Evolutionary conservation across 2,329 filamentous ascomycete genomes (phyloP).

Genomic region (Penicillium italicum): DNA sequence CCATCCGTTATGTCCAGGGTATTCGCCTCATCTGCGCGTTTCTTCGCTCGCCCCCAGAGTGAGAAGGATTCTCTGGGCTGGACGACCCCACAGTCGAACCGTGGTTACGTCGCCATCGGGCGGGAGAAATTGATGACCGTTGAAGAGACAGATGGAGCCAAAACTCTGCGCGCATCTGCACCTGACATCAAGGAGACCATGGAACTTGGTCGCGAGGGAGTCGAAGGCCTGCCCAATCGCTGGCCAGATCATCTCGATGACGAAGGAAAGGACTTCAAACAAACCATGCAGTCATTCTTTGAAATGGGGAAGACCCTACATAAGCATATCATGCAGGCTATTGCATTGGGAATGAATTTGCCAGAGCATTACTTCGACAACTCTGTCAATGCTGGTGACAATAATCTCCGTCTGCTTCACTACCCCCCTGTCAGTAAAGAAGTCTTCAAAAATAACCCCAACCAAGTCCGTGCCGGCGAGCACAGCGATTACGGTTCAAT

Average conservation of each 20-base stretch:
- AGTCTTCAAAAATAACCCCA: conserved; percentile 63
- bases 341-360: conserved; percentile 75
- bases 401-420: conserved; percentile 70
- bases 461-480: conserved; percentile 71
- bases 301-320: conserved; percentile 71
- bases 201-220: conserved; percentile 59
- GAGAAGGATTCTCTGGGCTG: conserved; percentile 66
- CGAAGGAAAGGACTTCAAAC: conserved; percentile 60
- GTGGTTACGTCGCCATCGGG: conserved; percentile 67
- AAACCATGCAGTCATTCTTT: conserved; percentile 72
- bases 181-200: conserved; percentile 57
- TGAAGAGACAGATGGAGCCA: conserved; percentile 55
- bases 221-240: conserved; percentile 65
- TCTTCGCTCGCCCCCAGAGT: conserved; percentile 62
- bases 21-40: conserved; percentile 65
- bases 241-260: conserved; percentile 63
- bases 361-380: conserved; percentile 70
- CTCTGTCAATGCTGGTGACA: conserved; percentile 67
- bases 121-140: conserved; percentile 68
- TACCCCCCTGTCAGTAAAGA: conserved; percentile 66
- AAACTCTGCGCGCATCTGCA: conserved; percentile 52
- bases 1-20: conserved; percentile 56
- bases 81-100: conserved; percentile 69
- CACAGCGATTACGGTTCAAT: conserved; percentile 64
- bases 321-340: conserved; percentile 74